Percentiles rank a stretch among this genome's conserved stretches.
These are phyloP conservation scores for Vaccinium vitisidaea DNA, from an alignment of 148 eudicot species.

Conservation along the genomic window DNA sequence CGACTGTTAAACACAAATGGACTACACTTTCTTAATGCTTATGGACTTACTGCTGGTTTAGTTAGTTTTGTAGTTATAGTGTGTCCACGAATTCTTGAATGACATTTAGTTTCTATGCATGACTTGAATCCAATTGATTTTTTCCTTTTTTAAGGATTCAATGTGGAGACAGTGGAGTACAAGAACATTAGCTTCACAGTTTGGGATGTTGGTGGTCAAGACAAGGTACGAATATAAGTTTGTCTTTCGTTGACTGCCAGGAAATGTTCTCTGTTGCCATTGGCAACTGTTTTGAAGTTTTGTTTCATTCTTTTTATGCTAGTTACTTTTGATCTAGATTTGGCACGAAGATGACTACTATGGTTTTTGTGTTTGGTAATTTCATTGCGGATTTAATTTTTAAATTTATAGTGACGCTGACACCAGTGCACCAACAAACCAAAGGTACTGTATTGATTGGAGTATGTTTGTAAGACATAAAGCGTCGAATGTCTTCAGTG, in stretches of 20 bases:
- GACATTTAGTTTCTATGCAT: neutral
- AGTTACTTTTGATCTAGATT: neutral
- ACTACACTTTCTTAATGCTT: neutral
- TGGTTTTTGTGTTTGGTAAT: neutral
- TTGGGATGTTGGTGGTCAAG: slow-evolving; percentile 38
- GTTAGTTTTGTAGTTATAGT: neutral
- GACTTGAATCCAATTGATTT: neutral
- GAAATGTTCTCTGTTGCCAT: neutral
- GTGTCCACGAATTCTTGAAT: neutral
- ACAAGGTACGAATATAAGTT: slow-evolving; percentile 18
- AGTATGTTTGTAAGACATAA: neutral
- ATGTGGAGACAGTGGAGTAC: slow-evolving; percentile 35
- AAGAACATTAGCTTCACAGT: slow-evolving; percentile 34
- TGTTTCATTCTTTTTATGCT: neutral
- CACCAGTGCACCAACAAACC: neutral
- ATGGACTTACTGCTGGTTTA: neutral
- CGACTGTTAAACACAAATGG: neutral
- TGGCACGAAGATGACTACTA: neutral
- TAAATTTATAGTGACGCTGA: neutral
- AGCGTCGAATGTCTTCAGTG: neutral
- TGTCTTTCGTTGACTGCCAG: neutral
- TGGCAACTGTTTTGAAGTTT: neutral
- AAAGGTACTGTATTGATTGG: neutral
- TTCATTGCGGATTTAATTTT: neutral
- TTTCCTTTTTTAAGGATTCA: slow-evolving; percentile 18